A percentile compares a stretch with the other conserved stretches of the same genome.
Evolutionary conservation across 148 eudicot genomes (phyloP).

Genomic region (Camellia granthamiana): DNA sequence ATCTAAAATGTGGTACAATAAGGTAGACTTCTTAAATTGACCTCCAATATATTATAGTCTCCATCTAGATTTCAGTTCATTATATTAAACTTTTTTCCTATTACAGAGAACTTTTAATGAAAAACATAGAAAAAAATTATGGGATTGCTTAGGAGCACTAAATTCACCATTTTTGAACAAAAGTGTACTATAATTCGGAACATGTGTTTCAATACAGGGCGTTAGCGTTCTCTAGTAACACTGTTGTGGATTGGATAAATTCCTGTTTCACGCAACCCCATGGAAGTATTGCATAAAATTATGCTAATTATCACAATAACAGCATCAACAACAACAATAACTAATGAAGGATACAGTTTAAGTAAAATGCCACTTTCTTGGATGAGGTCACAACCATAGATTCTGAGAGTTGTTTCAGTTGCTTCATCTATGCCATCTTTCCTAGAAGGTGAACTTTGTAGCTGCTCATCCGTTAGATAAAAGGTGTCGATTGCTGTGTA

Average conservation of each 20-base stretch:
- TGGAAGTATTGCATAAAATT: background rate
- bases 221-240: too few relatives aligned
- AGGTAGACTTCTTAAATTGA: too few relatives aligned
- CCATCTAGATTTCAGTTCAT: too few relatives aligned
- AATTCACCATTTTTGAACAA: too few relatives aligned
- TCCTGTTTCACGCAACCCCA: background rate
- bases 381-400: conserved; percentile 95
- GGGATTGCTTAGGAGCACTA: too few relatives aligned
- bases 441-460: conserved; percentile 73
- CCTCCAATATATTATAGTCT: too few relatives aligned
- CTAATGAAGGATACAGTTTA: conserved; percentile 61
- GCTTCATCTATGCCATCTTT: conserved; percentile 81
- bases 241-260: background rate
- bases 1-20: too few relatives aligned
- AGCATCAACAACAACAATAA: background rate
- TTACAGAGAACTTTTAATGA: too few relatives aligned
- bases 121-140: too few relatives aligned
- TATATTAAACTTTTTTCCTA: too few relatives aligned
- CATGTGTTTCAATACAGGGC: too few relatives aligned
- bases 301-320: background rate
- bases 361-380: conserved; percentile 94
- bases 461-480: conserved; percentile 77
- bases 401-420: conserved; percentile 73
- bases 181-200: too few relatives aligned
- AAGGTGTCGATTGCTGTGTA: conserved; percentile 94